Evolutionary conservation across 164 flowering plant genomes (phyloP).

Genomic region (Liquidambar formosana): DNA sequence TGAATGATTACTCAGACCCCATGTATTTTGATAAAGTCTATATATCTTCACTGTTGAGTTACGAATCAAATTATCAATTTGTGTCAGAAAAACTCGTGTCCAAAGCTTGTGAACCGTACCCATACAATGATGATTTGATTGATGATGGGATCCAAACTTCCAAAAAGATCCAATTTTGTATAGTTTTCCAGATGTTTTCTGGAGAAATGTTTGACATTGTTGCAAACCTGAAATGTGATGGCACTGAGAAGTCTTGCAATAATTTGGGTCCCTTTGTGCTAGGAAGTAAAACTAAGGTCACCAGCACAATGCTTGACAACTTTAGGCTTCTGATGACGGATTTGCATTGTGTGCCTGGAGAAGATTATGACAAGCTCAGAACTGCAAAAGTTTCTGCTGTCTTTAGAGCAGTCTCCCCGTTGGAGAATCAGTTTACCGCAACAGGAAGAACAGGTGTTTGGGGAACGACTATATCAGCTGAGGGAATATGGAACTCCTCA

Average conservation of each 20-base stretch:
- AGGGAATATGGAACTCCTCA: constrained; percentile 12
- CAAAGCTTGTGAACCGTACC: background rate
- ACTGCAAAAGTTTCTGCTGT: constrained; percentile 9
- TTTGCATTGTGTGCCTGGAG: background rate
- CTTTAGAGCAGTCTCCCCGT: background rate
- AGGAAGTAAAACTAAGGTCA: background rate
- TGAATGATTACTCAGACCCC: constrained; percentile 1
- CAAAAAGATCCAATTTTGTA: too few species aligned
- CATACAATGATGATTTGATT: background rate
- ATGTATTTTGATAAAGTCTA: background rate
- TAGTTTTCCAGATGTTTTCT: too few species aligned
- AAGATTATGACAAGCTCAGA: background rate
- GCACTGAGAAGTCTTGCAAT: too few species aligned
- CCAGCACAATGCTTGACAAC: background rate
- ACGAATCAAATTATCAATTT: background rate
- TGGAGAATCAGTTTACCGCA: background rate
- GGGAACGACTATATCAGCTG: constrained; percentile 10
- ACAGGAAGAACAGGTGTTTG: constrained; percentile 1
- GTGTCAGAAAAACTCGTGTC: background rate
- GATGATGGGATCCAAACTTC: background rate
- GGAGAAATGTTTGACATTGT: background rate
- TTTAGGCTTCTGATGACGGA: background rate
- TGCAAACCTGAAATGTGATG: background rate
- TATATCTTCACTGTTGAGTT: background rate
- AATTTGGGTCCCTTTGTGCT: constrained; percentile 1